Conservation (phyloP, 495 filamentous ascomycete genomes). For the Umbilicaria muhlenbergii region DNA sequence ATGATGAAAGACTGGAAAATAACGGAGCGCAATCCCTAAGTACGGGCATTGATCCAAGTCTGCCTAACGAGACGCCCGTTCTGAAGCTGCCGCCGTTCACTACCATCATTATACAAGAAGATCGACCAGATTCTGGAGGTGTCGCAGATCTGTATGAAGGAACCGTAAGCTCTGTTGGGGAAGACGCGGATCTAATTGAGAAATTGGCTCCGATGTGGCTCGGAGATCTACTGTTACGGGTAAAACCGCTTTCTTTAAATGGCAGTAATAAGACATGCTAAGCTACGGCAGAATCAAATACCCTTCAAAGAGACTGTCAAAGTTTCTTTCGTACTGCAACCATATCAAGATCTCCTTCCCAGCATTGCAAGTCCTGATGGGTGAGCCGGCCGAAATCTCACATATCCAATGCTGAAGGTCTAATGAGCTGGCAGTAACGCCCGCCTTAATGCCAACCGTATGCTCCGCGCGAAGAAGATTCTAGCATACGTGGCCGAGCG, state of each 20-base stretch:
- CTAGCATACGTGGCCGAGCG: slow-evolving; percentile 80
- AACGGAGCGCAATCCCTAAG: slow-evolving; percentile 36
- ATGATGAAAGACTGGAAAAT: slow-evolving; percentile 53
- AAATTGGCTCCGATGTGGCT: slow-evolving; percentile 79
- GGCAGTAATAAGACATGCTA: not conserved
- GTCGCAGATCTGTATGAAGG: slow-evolving; percentile 86
- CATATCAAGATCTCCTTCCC: slow-evolving; percentile 63
- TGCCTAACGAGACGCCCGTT: slow-evolving; percentile 71
- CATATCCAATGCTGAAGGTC: slow-evolving; percentile 1
- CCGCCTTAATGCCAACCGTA: slow-evolving; percentile 87
- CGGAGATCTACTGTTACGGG: slow-evolving; percentile 71
- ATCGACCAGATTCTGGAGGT: slow-evolving; percentile 71
- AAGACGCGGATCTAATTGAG: slow-evolving; percentile 72
- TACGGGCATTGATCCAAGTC: slow-evolving; percentile 57
- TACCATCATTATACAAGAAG: slow-evolving; percentile 88
- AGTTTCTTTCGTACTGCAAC: slow-evolving; percentile 79
- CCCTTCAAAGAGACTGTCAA: slow-evolving; percentile 87
- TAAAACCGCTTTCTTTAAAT: slow-evolving; percentile 16
- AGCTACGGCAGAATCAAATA: slow-evolving; percentile 46
- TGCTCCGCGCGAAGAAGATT: slow-evolving; percentile 94
- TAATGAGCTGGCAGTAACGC: slow-evolving; percentile 41
- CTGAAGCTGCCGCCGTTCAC: slow-evolving; percentile 65
- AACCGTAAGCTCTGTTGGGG: slow-evolving; percentile 58
- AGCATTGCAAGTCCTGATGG: slow-evolving; percentile 47
- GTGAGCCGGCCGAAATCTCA: slow-evolving; percentile 15